These are phyloP conservation scores for Recurvomyces mirabilis DNA, from an alignment of 495 filamentous ascomycete species.

Conservation along the genomic window DNA sequence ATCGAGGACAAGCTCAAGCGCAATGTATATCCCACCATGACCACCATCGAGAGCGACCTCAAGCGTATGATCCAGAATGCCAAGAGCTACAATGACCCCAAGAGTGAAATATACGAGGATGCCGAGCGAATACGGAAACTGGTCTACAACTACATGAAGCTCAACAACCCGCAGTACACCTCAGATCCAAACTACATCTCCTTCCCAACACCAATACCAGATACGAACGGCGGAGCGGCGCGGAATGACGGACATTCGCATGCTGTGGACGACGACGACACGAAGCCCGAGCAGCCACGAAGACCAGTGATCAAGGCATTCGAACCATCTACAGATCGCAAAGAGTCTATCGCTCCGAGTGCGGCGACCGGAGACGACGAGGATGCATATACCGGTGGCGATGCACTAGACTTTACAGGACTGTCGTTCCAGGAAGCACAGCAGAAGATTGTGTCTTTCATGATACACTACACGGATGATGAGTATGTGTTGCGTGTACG, in stretches of 20 bases:
- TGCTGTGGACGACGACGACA: constrained; percentile 16
- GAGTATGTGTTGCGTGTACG: constrained; percentile 35
- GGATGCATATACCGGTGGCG: constrained; percentile 35
- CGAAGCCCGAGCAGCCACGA: neutral
- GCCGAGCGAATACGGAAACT: constrained; percentile 66
- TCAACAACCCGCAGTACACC: constrained; percentile 62
- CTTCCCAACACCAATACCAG: constrained; percentile 52
- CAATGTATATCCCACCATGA: constrained; percentile 50
- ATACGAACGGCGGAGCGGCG: constrained; percentile 5
- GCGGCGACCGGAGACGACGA: constrained; percentile 33
- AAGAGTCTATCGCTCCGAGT: constrained; percentile 30
- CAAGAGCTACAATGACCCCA: constrained; percentile 57
- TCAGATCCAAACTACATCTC: constrained; percentile 44
- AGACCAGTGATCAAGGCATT: constrained; percentile 1
- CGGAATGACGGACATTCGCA: constrained; percentile 1
- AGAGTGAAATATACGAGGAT: constrained; percentile 55
- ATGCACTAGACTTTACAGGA: constrained; percentile 41
- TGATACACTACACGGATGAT: constrained; percentile 52
- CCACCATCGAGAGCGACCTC: constrained; percentile 57
- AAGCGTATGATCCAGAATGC: constrained; percentile 70
- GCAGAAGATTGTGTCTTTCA: constrained; percentile 62
- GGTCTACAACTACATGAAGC: constrained; percentile 62
- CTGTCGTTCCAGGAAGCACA: constrained; percentile 69
- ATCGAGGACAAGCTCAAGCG: constrained; percentile 60
- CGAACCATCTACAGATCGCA: constrained; percentile 11